Percentiles rank a stretch among this genome's conserved stretches.
Conservation (phyloP, 768 basidiomycete species). For the Lactifluus volemus region DNA sequence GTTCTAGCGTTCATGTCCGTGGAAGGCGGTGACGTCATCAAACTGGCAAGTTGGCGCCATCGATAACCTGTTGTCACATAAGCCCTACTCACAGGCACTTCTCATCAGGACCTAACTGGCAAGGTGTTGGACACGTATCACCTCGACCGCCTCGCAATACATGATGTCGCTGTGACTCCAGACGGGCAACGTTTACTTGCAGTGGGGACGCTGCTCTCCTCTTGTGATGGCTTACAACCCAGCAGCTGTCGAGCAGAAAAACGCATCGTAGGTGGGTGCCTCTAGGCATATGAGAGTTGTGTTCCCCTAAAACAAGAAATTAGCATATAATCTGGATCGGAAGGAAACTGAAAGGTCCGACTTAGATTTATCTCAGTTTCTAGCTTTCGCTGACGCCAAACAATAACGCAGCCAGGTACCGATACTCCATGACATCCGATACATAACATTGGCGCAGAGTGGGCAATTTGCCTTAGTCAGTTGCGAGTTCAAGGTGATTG, state of each 20-base stretch:
- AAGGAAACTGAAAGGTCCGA: slow-evolving; percentile 58
- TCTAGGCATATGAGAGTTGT: neutral
- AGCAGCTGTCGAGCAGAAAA: slow-evolving; percentile 66
- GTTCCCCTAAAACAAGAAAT: neutral
- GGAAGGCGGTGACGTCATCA: slow-evolving; percentile 51
- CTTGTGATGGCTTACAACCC: slow-evolving; percentile 53
- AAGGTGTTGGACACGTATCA: slow-evolving; percentile 49
- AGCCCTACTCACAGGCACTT: neutral
- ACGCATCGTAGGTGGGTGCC: slow-evolving; percentile 53
- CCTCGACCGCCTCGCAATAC: slow-evolving; percentile 54
- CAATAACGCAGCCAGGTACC: slow-evolving; percentile 49
- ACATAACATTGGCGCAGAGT: slow-evolving; percentile 54
- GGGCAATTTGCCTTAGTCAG: slow-evolving; percentile 59
- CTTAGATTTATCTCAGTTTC: neutral
- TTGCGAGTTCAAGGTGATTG: slow-evolving; percentile 60
- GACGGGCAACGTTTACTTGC: slow-evolving; percentile 56
- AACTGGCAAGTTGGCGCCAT: slow-evolving; percentile 38
- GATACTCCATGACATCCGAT: slow-evolving; percentile 62
- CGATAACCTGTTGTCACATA: neutral
- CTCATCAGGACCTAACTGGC: slow-evolving; percentile 46
- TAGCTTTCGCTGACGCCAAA: slow-evolving; percentile 1
- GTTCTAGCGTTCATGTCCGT: slow-evolving; percentile 58
- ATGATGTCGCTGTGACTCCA: slow-evolving; percentile 63
- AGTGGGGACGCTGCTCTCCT: slow-evolving; percentile 58
- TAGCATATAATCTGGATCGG: slow-evolving; percentile 62